Evolutionary conservation across 2,329 filamentous ascomycete genomes (phyloP).

Genomic region (Diaporthe helianthi): DNA sequence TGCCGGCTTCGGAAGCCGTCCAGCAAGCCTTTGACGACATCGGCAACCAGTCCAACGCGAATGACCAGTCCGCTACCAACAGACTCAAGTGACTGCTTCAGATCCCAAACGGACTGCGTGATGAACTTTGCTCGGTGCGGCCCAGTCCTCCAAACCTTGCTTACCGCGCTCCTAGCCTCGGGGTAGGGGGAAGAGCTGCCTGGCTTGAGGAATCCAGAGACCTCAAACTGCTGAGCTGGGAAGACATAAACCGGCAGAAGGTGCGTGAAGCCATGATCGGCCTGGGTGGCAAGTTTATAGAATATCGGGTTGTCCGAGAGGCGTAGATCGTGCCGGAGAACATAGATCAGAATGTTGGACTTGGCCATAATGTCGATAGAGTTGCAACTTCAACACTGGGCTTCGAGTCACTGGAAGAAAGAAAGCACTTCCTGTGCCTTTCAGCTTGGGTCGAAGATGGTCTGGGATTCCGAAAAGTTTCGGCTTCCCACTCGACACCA

Average conservation of each 20-base stretch:
- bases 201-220: constrained; percentile 73
- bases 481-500: constrained; percentile 11
- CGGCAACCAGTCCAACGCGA: constrained; percentile 66
- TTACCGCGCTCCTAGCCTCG: constrained; percentile 70
- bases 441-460: neutral
- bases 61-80: constrained; percentile 68
- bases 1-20: constrained; percentile 51
- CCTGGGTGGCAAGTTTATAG: constrained; percentile 58
- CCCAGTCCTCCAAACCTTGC: constrained; percentile 76
- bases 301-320: constrained; percentile 78
- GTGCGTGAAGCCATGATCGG: constrained; percentile 67
- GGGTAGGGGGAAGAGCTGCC: constrained; percentile 68
- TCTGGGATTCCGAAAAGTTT: constrained; percentile 4
- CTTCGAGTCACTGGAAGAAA: neutral
- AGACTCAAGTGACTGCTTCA: constrained; percentile 68
- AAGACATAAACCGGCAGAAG: constrained; percentile 76
- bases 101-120: constrained; percentile 74
- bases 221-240: constrained; percentile 73
- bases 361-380: constrained; percentile 38
- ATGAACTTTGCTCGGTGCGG: constrained; percentile 75
- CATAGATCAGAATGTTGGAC: constrained; percentile 69
- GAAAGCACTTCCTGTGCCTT: neutral
- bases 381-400: neutral
- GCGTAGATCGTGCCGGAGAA: constrained; percentile 76
- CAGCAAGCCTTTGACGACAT: constrained; percentile 66